A percentile compares a stretch with the other conserved stretches of the same genome.
phyloP scores from a whole-genome alignment of 2,329 filamentous ascomycete species.

The Epichloe glyceriae region DNA sequence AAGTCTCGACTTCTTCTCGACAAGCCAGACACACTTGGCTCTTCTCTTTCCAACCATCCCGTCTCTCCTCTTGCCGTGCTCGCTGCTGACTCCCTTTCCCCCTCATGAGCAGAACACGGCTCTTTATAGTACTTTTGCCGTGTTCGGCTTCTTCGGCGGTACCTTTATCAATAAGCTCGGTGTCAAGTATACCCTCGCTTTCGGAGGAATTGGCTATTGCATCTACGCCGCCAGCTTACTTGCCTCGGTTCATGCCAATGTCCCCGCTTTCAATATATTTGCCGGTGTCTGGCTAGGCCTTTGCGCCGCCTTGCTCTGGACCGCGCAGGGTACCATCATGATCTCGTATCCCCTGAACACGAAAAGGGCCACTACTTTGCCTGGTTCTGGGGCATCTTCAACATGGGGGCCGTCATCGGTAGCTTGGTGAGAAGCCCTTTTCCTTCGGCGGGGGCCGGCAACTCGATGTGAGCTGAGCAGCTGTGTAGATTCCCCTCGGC shows the following conservation, averaged over 20 bases:
- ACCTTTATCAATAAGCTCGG: constrained; percentile 67
- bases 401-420: constrained; percentile 79
- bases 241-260: constrained; percentile 51
- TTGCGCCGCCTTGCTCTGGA: constrained; percentile 71
- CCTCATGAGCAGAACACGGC: constrained; percentile 39
- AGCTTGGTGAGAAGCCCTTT: constrained; percentile 31
- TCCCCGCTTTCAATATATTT: constrained; percentile 38
- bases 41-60: not conserved
- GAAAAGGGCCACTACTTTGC: constrained; percentile 82
- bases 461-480: too few relatives aligned
- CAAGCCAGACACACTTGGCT: too few relatives aligned
- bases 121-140: constrained; percentile 56
- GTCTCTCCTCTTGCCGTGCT: too few relatives aligned
- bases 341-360: constrained; percentile 75
- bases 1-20: constrained; percentile 1
- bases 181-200: constrained; percentile 49
- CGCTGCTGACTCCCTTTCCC: not conserved
- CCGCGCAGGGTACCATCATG: constrained; percentile 74
- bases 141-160: constrained; percentile 56
- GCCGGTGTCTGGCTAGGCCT: constrained; percentile 64
- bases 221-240: constrained; percentile 60
- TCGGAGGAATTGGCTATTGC: constrained; percentile 65
- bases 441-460: too few relatives aligned
- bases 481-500: constrained; percentile 44
- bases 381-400: constrained; percentile 93